Evolutionary conservation across 2,329 filamentous ascomycete species (phyloP), one percentile per base, ranked within the genome.

Genomic region (Dactylellina drechsleri): DNA sequence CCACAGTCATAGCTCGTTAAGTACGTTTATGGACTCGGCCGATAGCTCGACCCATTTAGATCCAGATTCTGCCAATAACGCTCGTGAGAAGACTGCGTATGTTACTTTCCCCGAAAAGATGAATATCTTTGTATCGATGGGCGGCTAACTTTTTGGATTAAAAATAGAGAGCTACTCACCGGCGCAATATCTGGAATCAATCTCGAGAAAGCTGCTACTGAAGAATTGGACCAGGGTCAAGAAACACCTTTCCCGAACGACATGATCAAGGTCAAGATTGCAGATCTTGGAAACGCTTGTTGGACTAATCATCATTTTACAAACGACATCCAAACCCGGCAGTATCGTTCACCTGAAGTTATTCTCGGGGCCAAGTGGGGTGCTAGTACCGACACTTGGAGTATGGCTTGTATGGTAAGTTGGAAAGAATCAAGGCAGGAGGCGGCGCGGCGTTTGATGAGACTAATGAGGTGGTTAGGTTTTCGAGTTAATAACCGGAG

Each of bases 271-370:
- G 95, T 99, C 82, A 99, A 99, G 85, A 99, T 99, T 84, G 95
- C 95, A 49, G 95, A 99, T 85, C 85, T 99, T 66, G 95, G 95
- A 74, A 99, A 99, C 82, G 95, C 95, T 18, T 99, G 95, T 84
- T 99, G 95, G 95, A 93, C 97, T 28, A 93, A 93, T 78, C 95
- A 99, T 81, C 95, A 99, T 83, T 99, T 99, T 83, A 99, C 95
- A 81, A 97, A 99, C 81, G 95, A 99, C 82, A 99, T 99, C 80
- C 95, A 99, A 82, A 99, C 95, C 7, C 87, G 95, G 80, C 95
- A 99, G 83, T 99, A 99, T 83, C 87, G 95, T 68, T 98, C 95
- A 0, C 95, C 95, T 0, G 95, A 99, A 83, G 95, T 99, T 67
- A 98, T 99, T 75, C 85, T 99, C 18, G 95, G 95, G 45, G 89